Base-by-base conservation (phyloP, 257 asterid species). In the Solanum phureja region DNA sequence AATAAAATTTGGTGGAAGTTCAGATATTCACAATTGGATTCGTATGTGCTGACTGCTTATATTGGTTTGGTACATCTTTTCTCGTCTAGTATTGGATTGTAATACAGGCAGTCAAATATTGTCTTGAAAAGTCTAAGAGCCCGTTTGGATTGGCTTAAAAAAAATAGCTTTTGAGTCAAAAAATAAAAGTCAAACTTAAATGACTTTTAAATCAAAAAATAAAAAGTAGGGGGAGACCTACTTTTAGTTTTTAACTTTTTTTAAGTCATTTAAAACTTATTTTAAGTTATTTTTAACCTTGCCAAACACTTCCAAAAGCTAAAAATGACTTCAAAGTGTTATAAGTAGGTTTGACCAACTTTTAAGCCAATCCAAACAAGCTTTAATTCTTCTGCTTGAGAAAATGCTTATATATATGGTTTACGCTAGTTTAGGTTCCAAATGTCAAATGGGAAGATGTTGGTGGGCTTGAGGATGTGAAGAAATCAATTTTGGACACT, bases 391-490 rank as follows among this genome's bases (percentile, higher is more conserved):
- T n/a, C 86, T 27, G 29, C 86, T 82, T 82, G 69, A 82, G 19
- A 49, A 46, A 49, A 82, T 82, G 66, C 44, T 82, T 82, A 82
- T 18, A 18, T 82, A 82, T 82, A 11, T 82, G 86, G 69, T 82
- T 82, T 49, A 49, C 7, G 18, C 87, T 81, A 66, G 49, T 90
- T 87, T 89, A 95, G 99, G 96, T 96, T 88, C 99, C 99, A 86
- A 86, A 97, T 71, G 92, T 97, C 88, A 94, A 97, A 91, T 97
- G 99, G 99, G 99, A 95, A 88, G 99, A 97, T 89, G 99, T 97
- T 83, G 99, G 99, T 87, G 99, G 99, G 88, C 99, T 97, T 68
- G 99, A 97, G 94, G 99, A 97, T 87, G 98, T 97, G 68, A 97
- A 97, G 91, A 95, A 94, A 90, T 95, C 98, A 33, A 97, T 95